These are phyloP conservation scores for Tolypocladium tropicale DNA, from an alignment of 2,329 filamentous ascomycete genomes.

Conservation along the genomic window DNA sequence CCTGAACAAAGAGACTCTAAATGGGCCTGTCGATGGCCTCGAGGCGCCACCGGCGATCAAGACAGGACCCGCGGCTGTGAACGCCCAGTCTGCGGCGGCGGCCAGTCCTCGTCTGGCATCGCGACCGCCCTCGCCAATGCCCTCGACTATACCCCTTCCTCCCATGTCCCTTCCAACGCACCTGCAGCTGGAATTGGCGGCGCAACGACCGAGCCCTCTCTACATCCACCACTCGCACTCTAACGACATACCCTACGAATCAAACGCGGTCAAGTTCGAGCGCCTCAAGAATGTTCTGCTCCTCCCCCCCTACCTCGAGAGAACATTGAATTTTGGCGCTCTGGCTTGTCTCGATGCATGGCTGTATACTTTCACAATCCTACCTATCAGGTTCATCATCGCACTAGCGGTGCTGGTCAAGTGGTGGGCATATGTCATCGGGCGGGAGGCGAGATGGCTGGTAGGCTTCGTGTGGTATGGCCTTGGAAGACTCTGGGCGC, in stretches of 20 bases:
- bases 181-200: conserved; percentile 53
- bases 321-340: conserved; percentile 76
- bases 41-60: conserved; percentile 12
- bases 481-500: conserved; percentile 65
- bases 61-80: conserved; percentile 12
- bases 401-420: conserved; percentile 64
- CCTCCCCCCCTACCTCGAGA: conserved; percentile 72
- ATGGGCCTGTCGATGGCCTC: conserved; percentile 4
- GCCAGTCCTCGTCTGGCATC: conserved; percentile 11
- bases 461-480: conserved; percentile 71
- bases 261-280: conserved; percentile 84
- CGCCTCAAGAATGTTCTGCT: conserved; percentile 81
- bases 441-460: conserved; percentile 62
- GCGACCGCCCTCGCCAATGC: conserved; percentile 36
- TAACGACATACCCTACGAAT: conserved; percentile 70
- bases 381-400: conserved; percentile 79
- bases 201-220: conserved; percentile 51
- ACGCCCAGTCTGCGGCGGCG: conserved; percentile 7
- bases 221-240: conserved; percentile 52
- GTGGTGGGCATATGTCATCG: conserved; percentile 68
- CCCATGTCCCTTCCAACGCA: conserved; percentile 59
- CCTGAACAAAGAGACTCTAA: conserved; percentile 23
- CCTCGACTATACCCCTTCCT: conserved; percentile 48
- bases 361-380: conserved; percentile 92
- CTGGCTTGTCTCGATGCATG: conserved; percentile 90